Percentiles rank a stretch among this genome's conserved stretches.
Conservation (phyloP, 2,329 filamentous ascomycete species). For the Calycina herbarum region DNA sequence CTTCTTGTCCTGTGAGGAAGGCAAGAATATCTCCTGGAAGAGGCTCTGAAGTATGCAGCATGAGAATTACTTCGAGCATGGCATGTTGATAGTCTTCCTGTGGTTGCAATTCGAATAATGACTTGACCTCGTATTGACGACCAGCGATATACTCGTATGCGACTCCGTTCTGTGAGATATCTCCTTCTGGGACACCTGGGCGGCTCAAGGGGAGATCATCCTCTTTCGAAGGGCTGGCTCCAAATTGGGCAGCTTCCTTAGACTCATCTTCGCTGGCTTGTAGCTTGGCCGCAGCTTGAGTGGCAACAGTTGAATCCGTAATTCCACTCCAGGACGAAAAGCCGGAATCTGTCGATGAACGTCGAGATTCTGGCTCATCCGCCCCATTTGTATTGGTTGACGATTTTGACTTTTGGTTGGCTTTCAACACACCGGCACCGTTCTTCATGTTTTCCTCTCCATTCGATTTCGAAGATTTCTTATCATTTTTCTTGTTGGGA, state of each 20-base stretch:
- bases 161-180: constrained; percentile 30
- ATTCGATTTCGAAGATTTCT: constrained; percentile 1
- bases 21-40: constrained; percentile 93
- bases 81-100: constrained; percentile 81
- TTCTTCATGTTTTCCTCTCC: constrained; percentile 15
- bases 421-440: not conserved
- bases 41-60: constrained; percentile 83
- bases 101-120: constrained; percentile 70
- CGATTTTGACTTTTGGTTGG: constrained; percentile 8
- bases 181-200: constrained; percentile 14
- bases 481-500: not conserved
- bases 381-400: not conserved
- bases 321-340: constrained; percentile 30
- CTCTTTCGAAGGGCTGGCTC: not conserved
- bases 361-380: constrained; percentile 15
- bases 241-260: not conserved
- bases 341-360: constrained; percentile 20
- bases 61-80: constrained; percentile 78
- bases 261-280: not conserved
- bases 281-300: constrained; percentile 17
- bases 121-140: constrained; percentile 81
- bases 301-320: constrained; percentile 16
- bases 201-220: not conserved
- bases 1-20: constrained; percentile 90
- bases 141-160: constrained; percentile 67